phyloP scores from a whole-genome alignment of 163 green algal species.

The Chlorella variabilis region DNA sequence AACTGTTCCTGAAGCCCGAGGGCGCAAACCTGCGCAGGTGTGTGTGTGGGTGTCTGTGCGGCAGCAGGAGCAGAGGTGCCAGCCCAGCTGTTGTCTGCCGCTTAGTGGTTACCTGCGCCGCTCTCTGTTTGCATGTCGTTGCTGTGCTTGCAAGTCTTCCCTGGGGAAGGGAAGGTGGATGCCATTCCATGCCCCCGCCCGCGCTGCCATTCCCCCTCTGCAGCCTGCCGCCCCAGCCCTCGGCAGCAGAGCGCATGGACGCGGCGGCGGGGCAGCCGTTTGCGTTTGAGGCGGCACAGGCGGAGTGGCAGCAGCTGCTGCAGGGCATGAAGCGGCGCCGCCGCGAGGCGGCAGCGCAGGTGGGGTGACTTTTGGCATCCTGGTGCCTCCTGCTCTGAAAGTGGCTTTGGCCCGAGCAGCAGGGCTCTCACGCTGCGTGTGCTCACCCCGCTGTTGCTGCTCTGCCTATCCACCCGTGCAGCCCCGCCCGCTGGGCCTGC shows the following conservation, averaged over 20 bases:
- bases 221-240: slow-evolving; percentile 16
- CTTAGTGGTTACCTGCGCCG: no score
- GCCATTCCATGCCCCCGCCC: no score
- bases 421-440: no score
- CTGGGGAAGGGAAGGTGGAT: no score
- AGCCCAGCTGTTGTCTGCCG: no score
- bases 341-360: not conserved
- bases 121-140: not conserved
- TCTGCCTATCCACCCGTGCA: not conserved
- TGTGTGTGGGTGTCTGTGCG: not conserved
- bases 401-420: not conserved
- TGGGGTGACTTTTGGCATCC: no score
- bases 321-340: slow-evolving; percentile 14
- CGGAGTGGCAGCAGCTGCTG: slow-evolving; percentile 16
- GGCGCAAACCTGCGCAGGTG: not conserved
- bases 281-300: slow-evolving; percentile 1
- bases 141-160: no score
- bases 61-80: no score
- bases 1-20: slow-evolving; percentile 6
- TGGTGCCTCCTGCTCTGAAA: no score
- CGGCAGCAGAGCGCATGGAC: not conserved
- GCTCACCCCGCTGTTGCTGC: not conserved
- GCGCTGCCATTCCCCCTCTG: not conserved
- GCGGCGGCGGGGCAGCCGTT: not conserved
- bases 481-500: slow-evolving; percentile 35